Evolutionary conservation across 352 stramenopile species (phyloP), one percentile per base, ranked within the genome.

Genomic region (Thalassiosira mediterranea): DNA sequence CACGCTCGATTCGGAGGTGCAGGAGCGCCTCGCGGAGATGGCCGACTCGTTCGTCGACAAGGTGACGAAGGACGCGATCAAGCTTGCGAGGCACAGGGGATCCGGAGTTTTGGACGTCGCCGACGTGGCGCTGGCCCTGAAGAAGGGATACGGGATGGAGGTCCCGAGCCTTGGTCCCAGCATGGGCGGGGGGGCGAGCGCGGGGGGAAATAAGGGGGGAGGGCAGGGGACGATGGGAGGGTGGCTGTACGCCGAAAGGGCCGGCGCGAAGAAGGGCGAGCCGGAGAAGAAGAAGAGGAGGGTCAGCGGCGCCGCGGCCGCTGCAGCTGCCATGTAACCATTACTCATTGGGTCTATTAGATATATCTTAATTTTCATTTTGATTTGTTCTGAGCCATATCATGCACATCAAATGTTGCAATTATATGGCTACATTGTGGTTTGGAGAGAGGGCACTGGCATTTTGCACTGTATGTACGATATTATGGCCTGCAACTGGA

Each of bases 61-160:
- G 32, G 68, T 83, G 17, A 75, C 62, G 1, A 56, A 61, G 2
- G 56, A 75, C 66, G 68, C 67, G 5, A 69, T 75, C 10, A 51
- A 56, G 56, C 61, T 83, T n/a, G 68, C 75, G 31, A 69, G 56
- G 56, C 63, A 80, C 69, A 48, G 69, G 26, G 81, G 79, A 53
- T 88, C 74, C 10, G 81, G 79, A 17, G 72, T 37, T 17, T 54
- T 92, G n/a, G 87, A 92, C 65, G 87, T 90, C 5, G 74, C 87
- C 31, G 87, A 92, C 65, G 49, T 92, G 23, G 76, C 88, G 75
- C 42, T 91, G 17, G 79, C 87, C 1, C 68, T 92, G 40, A 83
- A 85, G 21, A 92, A 92, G 64, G 79, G 88, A 26, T 92, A 83
- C 56, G 75, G 77, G 15, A 90, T 92, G 48, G 65, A 80, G 10